phyloP scores from a whole-genome alignment of 2,329 filamentous ascomycete genomes.

The Alternaria sp. region DNA sequence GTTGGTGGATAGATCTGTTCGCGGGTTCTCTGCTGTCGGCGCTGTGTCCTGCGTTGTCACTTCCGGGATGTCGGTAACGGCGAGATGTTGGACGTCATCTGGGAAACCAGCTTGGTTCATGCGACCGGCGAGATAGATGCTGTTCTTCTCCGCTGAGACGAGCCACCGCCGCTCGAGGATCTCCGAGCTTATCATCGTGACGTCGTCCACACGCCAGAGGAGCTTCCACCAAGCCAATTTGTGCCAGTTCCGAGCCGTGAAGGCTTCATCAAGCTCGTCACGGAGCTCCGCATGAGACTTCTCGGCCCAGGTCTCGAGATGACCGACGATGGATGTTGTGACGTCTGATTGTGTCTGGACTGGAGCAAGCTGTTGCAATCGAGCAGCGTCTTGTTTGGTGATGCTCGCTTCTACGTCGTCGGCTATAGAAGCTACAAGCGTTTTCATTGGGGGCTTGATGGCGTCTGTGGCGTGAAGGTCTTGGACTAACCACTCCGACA shows the following conservation, averaged over 20 bases:
- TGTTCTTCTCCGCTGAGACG: constrained; percentile 75
- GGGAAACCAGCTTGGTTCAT: constrained; percentile 69
- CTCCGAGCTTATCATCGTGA: constrained; percentile 80
- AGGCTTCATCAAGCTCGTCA: constrained; percentile 77
- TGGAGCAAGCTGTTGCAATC: constrained; percentile 41
- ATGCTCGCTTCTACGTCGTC: constrained; percentile 61
- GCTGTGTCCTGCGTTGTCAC: constrained; percentile 24
- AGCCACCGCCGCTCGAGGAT: constrained; percentile 81
- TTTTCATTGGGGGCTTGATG: constrained; percentile 70
- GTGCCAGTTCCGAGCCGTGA: constrained; percentile 77
- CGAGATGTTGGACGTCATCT: constrained; percentile 20
- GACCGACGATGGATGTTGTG: constrained; percentile 60
- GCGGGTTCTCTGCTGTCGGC: constrained; percentile 23
- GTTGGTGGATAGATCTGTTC: constrained; percentile 31
- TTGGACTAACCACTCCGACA: constrained; percentile 68
- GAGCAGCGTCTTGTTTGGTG: constrained; percentile 55
- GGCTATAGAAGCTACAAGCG: constrained; percentile 72
- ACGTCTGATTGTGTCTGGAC: constrained; percentile 52
- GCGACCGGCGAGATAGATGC: constrained; percentile 82
- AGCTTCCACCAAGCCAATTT: constrained; percentile 92
- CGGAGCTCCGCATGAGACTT: constrained; percentile 83
- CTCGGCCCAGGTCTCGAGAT: constrained; percentile 76
- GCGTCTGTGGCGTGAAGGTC: constrained; percentile 43
- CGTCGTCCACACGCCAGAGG: constrained; percentile 93
- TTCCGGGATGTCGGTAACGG: constrained; percentile 13